Evolutionary conservation across 179 eudicot genomes (phyloP).

Genomic region (Silene coronaria): DNA sequence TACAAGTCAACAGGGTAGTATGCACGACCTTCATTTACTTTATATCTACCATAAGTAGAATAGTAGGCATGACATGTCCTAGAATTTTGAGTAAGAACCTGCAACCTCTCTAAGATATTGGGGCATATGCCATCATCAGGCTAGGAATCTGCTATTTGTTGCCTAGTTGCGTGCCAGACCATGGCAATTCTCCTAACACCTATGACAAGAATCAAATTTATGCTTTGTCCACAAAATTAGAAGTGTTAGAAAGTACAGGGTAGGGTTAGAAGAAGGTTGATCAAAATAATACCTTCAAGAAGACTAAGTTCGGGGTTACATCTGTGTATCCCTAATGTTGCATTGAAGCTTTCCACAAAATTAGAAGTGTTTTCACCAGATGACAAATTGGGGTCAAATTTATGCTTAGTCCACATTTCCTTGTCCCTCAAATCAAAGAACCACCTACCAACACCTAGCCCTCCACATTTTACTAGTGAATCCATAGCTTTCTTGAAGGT

Average conservation of each 20-base stretch:
- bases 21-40: neutral
- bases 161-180: neutral
- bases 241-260: too few relatives aligned
- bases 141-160: neutral
- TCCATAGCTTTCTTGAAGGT: neutral
- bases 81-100: fast-evolving
- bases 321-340: neutral
- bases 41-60: neutral
- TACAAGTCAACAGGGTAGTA: neutral
- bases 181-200: neutral
- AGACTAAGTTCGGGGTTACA: neutral
- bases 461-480: neutral
- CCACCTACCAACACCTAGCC: neutral
- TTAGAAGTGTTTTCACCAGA: slow-evolving; percentile 6
- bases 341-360: slow-evolving; percentile 9
- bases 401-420: neutral
- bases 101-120: neutral
- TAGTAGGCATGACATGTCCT: neutral
- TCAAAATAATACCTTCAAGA: neutral
- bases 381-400: neutral
- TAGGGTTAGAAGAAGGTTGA: too few relatives aligned
- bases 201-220: too few relatives aligned
- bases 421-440: neutral
- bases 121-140: neutral
- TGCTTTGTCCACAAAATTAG: slow-evolving; percentile 7